Conservation (phyloP, 345 rosid genomes). For the Rubroshorea leprosula region DNA sequence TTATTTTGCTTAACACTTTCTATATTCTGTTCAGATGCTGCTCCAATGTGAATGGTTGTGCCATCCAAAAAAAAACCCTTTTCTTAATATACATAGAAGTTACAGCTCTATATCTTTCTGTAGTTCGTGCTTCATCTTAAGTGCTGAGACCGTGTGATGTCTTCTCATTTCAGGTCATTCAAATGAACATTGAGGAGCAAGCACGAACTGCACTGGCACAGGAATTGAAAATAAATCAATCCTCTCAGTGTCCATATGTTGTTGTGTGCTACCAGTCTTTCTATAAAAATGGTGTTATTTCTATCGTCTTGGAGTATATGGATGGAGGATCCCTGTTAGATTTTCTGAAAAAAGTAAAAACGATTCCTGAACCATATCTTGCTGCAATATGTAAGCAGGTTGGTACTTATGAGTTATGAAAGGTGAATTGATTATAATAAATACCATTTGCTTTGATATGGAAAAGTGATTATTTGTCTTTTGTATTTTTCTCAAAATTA, state of each 20-base stretch:
- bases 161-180: slow-evolving; percentile 40
- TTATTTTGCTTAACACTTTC: too few relatives aligned
- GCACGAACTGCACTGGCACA: slow-evolving; percentile 50
- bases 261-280: slow-evolving; percentile 70
- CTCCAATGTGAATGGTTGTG: too few relatives aligned
- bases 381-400: slow-evolving; percentile 89
- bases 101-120: not conserved
- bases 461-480: not conserved
- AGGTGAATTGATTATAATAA: not conserved
- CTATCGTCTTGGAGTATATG: slow-evolving; percentile 72
- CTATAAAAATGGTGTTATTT: slow-evolving; percentile 58
- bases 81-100: too few relatives aligned
- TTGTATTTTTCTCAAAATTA: slow-evolving; percentile 7
- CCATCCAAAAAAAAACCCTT: not conserved
- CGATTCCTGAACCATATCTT: slow-evolving; percentile 56
- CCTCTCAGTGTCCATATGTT: slow-evolving; percentile 57
- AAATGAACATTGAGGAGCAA: slow-evolving; percentile 58
- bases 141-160: not conserved
- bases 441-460: not conserved
- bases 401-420: slow-evolving; percentile 7
- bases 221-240: slow-evolving; percentile 68
- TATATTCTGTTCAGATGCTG: too few relatives aligned
- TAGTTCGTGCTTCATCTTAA: not conserved
- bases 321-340: slow-evolving; percentile 74
- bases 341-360: slow-evolving; percentile 47